Base-by-base conservation (phyloP, 257 asterid species). In the Echites panduratus region DNA sequence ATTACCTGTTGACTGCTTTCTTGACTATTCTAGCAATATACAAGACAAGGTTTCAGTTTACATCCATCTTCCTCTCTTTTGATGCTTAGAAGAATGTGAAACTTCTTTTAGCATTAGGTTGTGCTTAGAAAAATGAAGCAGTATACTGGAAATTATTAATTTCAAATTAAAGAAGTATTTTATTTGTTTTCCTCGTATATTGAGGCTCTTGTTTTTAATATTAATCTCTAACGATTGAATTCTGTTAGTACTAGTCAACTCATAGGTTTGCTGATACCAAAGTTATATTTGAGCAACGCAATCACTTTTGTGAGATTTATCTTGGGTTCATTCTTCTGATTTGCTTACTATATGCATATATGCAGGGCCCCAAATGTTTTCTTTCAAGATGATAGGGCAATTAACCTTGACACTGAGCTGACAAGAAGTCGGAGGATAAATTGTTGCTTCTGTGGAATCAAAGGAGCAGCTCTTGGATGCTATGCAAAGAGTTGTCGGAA, bases 381-480 rank as follows among this genome's bases (percentile, higher is more conserved):
- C 76, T 94, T 88, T 70, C 89, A 90, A 77, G 93, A 77, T 32
- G 90, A 87, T 79, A 56, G 77, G 40, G 85, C 70, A 78, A 73
- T 88, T 84, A 94, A 94, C 85, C 96, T 94, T 58, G 97, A 89
- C 70, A 49, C 85, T 74, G 97, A 94, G 77, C 59, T 94, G 79
- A 78, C 85, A 26, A 91, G 99, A 87, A 94, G 99, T 77, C 82
- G 89, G 66, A 84, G 89, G 79, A 87, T 91, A 59, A 87, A 71
- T 70, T 94, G 99, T 83, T 80, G 84, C 73, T 85, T 90, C 79
- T 94, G 99, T 83, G 95, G 96, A 70, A 75, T 79, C 81, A 91
- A 86, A 77, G 99, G 99, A 38, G 99, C 97, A 62, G 93, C 99
- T 70, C 97, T 94, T 20, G 99, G 99, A 19, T 94, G 99, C 81